Evolutionary conservation across 108 stramenopile genomes (phyloP).

Genomic region (Pseudonitzschia pungens): DNA sequence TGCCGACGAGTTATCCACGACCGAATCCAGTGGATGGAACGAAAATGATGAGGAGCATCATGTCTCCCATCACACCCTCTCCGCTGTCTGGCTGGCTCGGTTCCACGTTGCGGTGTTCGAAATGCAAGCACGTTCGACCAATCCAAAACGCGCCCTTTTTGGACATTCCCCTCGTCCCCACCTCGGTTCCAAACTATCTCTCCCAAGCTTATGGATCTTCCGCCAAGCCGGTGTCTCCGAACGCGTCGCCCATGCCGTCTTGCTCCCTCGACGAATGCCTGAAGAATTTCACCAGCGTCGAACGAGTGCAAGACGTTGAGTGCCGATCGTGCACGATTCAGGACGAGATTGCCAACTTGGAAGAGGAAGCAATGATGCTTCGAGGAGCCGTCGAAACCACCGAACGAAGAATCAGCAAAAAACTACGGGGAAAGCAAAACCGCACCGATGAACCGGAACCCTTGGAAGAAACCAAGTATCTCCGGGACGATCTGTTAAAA

Average conservation of each 20-base stretch:
- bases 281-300: slow-evolving; percentile 52
- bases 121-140: slow-evolving; percentile 67
- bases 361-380: slow-evolving; percentile 62
- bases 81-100: slow-evolving; percentile 81
- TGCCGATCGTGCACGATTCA: slow-evolving; percentile 67
- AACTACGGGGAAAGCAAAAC: slow-evolving; percentile 11
- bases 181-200: slow-evolving; percentile 38
- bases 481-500: slow-evolving; percentile 27
- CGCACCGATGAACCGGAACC: slow-evolving; percentile 10
- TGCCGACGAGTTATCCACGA: background rate
- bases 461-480: slow-evolving; percentile 12
- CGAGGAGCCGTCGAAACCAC: slow-evolving; percentile 51
- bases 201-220: background rate
- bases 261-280: slow-evolving; percentile 53
- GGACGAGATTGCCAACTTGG: slow-evolving; percentile 40
- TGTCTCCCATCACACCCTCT: slow-evolving; percentile 48
- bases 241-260: slow-evolving; percentile 31
- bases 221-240: slow-evolving; percentile 7
- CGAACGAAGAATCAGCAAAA: slow-evolving; percentile 14
- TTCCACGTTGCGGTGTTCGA: slow-evolving; percentile 69
- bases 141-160: slow-evolving; percentile 71
- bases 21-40: background rate
- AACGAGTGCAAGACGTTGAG: slow-evolving; percentile 74
- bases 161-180: slow-evolving; percentile 57
- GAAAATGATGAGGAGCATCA: slow-evolving; percentile 20